Evolutionary conservation across 2,329 filamentous ascomycete genomes (phyloP), one percentile per base, ranked within the genome.

Genomic region (Eurotiales sp.): DNA sequence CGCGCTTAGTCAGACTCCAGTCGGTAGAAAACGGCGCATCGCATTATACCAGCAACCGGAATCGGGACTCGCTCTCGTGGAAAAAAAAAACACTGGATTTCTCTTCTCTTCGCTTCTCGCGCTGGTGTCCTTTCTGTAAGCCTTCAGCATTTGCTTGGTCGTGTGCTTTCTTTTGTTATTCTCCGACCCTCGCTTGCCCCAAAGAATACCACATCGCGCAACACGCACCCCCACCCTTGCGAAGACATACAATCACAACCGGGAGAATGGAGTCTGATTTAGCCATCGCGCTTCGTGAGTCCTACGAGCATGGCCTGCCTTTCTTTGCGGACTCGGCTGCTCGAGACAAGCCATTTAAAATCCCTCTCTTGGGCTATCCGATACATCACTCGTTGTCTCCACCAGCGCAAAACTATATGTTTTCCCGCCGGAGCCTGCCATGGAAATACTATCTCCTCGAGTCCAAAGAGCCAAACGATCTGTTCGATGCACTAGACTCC

Each of bases 371-470:
- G 6, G 52, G 52, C 11, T 54, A 52, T 39, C 52, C 52, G 1
- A 42, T 54, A 6, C 45, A 47, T 12, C 52, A 54, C 32, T 54
- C 52, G 2, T 43, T 46, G 12, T 41, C 54, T 6, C 54, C 54
- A 8, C 22, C 47, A 4, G 46, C 55, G 15, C 54, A 56, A 11
- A 51, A 55, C 34, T 49, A 50, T 29, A 32, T 56, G 15, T 55
- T 41, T 14, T 15, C 37, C 10, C 23, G 23, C 21, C 47, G 45
- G 27, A 30, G 29, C 15, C 17, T 56, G 19, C 54, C 43, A 36
- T 56, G 54, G 54, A 19, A 42, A 46, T 55, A 56, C 39, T 37
- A 51, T 7, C 27, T 50, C 11, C 46, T 55, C n/a, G 55, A 56
- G 32, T 56, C 55, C 14, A 49, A 32, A 34, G 34, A 46, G 7